phyloP scores from a whole-genome alignment of 352 stramenopile species.

The Pythium brachiatum region DNA sequence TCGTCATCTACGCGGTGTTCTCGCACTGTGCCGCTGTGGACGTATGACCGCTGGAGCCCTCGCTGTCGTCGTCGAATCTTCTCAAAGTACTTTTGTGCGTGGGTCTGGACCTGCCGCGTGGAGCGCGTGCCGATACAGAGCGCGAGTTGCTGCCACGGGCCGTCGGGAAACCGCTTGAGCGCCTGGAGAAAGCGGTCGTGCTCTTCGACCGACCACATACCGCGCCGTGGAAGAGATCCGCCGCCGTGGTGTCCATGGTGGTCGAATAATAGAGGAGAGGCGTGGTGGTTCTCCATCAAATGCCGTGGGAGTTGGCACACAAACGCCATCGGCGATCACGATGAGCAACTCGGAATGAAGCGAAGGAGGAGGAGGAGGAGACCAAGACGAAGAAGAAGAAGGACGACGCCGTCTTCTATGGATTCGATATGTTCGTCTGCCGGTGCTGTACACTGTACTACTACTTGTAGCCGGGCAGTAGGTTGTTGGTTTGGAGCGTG shows the following conservation, averaged over 20 bases:
- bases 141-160: conserved; percentile 23
- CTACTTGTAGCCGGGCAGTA: no score
- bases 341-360: neutral
- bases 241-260: conserved; percentile 6
- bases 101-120: conserved; percentile 25
- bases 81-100: conserved; percentile 29
- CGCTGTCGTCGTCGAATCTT: conserved; percentile 25
- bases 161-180: conserved; percentile 26
- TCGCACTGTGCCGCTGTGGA: conserved; percentile 1
- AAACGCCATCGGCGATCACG: conserved; percentile 1
- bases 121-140: conserved; percentile 24
- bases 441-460: neutral
- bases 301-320: conserved; percentile 1
- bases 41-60: conserved; percentile 15
- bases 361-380: neutral
- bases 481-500: no score
- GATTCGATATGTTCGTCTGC: neutral
- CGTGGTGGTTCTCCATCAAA: conserved; percentile 1
- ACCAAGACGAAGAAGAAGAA: no score
- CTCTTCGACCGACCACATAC: conserved; percentile 28
- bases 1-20: conserved; percentile 27
- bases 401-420: no score
- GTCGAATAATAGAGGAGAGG: conserved; percentile 9
- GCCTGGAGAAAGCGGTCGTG: conserved; percentile 32
- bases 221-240: conserved; percentile 5